A percentile compares a stretch with the other conserved stretches of the same genome.
phyloP scores from a whole-genome alignment of 768 basidiomycete genomes.

The Mycena alexandri region DNA sequence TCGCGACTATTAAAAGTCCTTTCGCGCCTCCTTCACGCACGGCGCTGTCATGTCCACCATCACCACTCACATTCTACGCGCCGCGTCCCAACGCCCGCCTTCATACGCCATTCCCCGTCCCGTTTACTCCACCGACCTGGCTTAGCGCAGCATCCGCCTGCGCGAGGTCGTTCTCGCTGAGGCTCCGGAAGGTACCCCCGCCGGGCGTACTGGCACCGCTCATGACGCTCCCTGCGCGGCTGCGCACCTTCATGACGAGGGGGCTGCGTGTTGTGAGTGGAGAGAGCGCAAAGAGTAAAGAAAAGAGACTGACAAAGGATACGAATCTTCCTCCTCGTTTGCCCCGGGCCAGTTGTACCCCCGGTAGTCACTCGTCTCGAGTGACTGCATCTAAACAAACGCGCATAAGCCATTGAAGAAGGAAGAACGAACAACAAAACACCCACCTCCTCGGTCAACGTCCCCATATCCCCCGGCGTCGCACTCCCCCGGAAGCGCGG shows the following conservation, averaged over 20 bases:
- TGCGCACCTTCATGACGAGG: constrained; percentile 90
- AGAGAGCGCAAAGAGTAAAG: too few species aligned
- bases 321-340: constrained; percentile 88
- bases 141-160: constrained; percentile 91
- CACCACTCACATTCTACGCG: too few species aligned
- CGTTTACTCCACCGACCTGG: constrained; percentile 51
- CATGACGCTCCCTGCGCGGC: constrained; percentile 81
- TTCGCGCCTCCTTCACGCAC: neutral
- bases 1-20: neutral
- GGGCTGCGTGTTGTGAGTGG: too few species aligned
- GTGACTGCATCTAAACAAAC: constrained; percentile 87
- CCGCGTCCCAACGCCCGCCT: too few species aligned
- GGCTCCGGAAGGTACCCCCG: constrained; percentile 79
- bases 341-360: constrained; percentile 72
- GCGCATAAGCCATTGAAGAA: too few species aligned
- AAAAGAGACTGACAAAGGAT: constrained; percentile 79
- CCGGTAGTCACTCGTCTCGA: constrained; percentile 89
- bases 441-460: constrained; percentile 81
- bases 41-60: too few species aligned
- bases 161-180: constrained; percentile 89
- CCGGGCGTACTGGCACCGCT: constrained; percentile 86
- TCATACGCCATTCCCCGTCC: constrained; percentile 27
- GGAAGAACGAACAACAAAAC: too few species aligned
- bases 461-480: constrained; percentile 95
- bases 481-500: constrained; percentile 88